Base-by-base conservation (phyloP, 2,329 filamentous ascomycete genomes). In the Decorospora gaudefroyi region DNA sequence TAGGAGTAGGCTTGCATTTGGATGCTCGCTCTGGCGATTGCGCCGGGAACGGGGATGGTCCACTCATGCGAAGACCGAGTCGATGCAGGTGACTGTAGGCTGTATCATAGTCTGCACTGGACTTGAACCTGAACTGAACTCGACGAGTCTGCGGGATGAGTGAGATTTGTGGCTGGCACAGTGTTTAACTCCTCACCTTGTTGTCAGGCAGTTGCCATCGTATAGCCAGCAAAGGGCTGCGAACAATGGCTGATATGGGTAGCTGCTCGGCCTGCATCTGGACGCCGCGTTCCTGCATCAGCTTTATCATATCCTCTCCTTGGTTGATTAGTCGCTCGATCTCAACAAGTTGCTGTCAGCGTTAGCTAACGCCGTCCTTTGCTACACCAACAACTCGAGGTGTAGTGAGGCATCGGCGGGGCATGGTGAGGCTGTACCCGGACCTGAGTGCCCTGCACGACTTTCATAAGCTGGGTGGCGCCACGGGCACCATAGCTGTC, bases 61-160 rank as follows among this genome's bases (percentile, higher is more conserved):
- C 32, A 17, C 41, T 62, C 56, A 68, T 68, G 31, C 25, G 64
- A 34, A 67, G 69, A 44, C 68, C 69, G 10, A 69, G 55, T 12
- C 51, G 46, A 16, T 55, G 40, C 42, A 76, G 53, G 60, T 66
- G 52, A 39, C 57, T 54, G 44, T 67, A 53, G 43, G 55, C 60
- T 47, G 44, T 50, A 43, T 67, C 66, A 31, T 64, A 76, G 38
- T 75, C 73, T 17, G 55, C 36, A 7, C 67, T 56, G 4, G 63
- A 69, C 11, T 46, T 55, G 46, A 77, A 76, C 38, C 67, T 74
- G 15, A 78, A 47, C 49, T 78, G 75, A 26, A 75, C 61, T 30
- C 74, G 69, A 26, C 72, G 67, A 19, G 73, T 47, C 75, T 77
- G 31, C 11, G 12, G 4, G 36, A 1, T 11, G 9, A 25, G 17